Base-by-base conservation (phyloP, 2,329 filamentous ascomycete genomes). In the Pseudofabraea citricarpa region DNA sequence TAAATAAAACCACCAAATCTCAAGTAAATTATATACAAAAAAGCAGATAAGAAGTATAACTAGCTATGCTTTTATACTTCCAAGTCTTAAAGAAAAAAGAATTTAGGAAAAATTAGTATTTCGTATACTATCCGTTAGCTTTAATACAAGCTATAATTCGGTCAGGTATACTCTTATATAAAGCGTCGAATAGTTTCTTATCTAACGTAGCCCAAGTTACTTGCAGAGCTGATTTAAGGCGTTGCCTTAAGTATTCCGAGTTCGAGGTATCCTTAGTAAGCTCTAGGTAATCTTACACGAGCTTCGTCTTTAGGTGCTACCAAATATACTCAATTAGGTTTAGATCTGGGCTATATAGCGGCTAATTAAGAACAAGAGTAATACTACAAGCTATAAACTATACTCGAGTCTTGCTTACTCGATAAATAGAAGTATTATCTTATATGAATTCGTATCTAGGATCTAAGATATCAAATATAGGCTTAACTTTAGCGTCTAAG, bases 351-450 rank as follows among this genome's bases (percentile, higher is more conserved):
- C 5, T n/a, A 31, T 43, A 43, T 5, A 24, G 41, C 13, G 24
- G 41, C 33, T 13, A 38, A 18, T 31, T 32, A 5, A 13, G 4
- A 13, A 37, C 7, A 8, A 19, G 4, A 5, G n/a, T 13, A 24
- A 38, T 31, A 5, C 18, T 23, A 6, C 18, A 4, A 8, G 7
- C 23, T 5, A 3, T 21, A 38, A 43, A 43, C 41, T 33, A 43
- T 3, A 2, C 33, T 19, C 23, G 15, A 19, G 38, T 35, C n/a
- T 37, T 38, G 18, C 18, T 6, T 21, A 24, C 33, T 6, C 8
- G 20, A 32, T 43, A 26, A 38, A 43, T 43, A 43, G 35, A 43
- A 29, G 41, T 24, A 43, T 43, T 43, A 26, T 43, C 41, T 22
- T 43, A 24, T 23, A 43, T 31, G 16, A n/a, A 31, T 31, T 31